Evolutionary conservation across 495 filamentous ascomycete genomes (phyloP).

Genomic region (Annulohypoxylon moriforme): DNA sequence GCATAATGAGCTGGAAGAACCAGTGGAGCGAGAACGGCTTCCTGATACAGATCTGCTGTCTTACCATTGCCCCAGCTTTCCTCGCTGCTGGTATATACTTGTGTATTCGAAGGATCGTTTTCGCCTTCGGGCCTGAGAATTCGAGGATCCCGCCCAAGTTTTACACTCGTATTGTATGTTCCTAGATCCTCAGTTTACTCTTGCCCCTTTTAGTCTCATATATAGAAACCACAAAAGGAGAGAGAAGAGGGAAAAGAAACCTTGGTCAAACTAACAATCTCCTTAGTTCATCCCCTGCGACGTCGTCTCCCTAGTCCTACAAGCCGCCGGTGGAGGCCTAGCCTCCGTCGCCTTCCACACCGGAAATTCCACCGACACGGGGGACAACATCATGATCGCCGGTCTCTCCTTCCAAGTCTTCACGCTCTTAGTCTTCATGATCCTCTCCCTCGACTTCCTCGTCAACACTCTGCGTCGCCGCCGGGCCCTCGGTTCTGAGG

Average conservation of each 20-base stretch:
- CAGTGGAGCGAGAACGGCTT: constrained; percentile 57
- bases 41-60: constrained; percentile 66
- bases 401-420: constrained; percentile 69
- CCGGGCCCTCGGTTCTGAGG: constrained; percentile 36
- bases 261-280: background rate
- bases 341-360: constrained; percentile 61
- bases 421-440: constrained; percentile 61
- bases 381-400: constrained; percentile 75
- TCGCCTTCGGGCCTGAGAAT: constrained; percentile 68
- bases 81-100: constrained; percentile 73
- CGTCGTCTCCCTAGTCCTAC: constrained; percentile 69
- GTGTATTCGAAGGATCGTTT: constrained; percentile 68
- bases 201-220: background rate
- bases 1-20: constrained; percentile 55
- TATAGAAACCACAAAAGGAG: background rate
- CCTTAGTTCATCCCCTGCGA: constrained; percentile 69
- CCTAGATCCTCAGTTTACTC: constrained; percentile 20
- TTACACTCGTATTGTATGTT: constrained; percentile 61
- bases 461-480: constrained; percentile 47
- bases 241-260: background rate
- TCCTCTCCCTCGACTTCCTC: constrained; percentile 56
- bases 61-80: constrained; percentile 76
- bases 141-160: constrained; percentile 68
- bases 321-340: constrained; percentile 72
- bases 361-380: constrained; percentile 48